Percentiles rank a stretch among this genome's conserved stretches.
These are phyloP conservation scores for Fomitopsis schrenkii DNA, from an alignment of 1,284 basidiomycete species.

Conservation along the genomic window DNA sequence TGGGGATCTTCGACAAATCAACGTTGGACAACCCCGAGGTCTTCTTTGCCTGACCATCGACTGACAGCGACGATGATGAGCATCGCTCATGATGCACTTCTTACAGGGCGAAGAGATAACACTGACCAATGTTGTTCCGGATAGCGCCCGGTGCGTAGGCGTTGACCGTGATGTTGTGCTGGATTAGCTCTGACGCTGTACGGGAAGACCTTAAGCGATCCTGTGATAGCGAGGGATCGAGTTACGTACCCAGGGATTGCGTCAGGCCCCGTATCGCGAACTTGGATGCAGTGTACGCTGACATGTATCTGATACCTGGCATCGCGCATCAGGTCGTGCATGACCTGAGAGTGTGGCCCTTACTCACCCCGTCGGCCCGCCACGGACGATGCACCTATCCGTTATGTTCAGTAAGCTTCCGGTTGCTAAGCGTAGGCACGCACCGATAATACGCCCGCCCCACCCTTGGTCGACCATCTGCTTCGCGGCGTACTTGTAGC, in stretches of 20 bases:
- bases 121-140: slow-evolving; percentile 5
- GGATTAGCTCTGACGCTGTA: slow-evolving; percentile 8
- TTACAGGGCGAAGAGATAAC: background rate
- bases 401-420: background rate
- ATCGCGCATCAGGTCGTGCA: background rate
- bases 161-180: slow-evolving; percentile 11
- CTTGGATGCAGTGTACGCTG: slow-evolving; percentile 17
- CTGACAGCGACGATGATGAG: background rate
- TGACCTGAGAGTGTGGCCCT: too few species aligned
- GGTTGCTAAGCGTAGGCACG: background rate
- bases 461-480: slow-evolving; percentile 18
- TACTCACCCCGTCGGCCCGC: background rate
- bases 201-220: background rate
- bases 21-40: background rate
- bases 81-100: too few species aligned
- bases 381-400: background rate
- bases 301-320: background rate
- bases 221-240: background rate
- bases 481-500: slow-evolving; percentile 30
- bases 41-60: background rate
- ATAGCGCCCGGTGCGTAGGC: slow-evolving; percentile 11
- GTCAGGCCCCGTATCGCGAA: slow-evolving; percentile 25
- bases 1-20: background rate
- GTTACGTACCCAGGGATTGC: slow-evolving; percentile 8
- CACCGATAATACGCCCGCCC: slow-evolving; percentile 25